Conservation (phyloP, 2,329 filamentous ascomycete genomes). For the Penicillium carneum region DNA sequence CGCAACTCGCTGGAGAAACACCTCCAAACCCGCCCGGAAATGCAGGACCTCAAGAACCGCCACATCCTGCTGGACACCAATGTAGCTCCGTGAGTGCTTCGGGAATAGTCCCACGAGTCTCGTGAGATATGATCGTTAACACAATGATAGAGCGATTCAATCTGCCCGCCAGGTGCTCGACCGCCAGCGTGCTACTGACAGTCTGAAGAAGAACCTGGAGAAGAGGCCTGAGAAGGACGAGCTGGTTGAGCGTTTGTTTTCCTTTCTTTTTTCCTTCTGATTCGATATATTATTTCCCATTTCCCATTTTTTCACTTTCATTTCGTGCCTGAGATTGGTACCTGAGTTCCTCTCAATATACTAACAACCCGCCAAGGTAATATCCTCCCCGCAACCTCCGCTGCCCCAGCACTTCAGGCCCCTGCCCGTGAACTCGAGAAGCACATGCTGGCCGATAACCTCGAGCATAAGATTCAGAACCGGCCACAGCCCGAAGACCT, state of each 20-base stretch:
- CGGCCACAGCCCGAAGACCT: constrained; percentile 78
- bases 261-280: constrained; percentile 4
- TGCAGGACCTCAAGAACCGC: constrained; percentile 70
- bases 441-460: constrained; percentile 83
- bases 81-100: constrained; percentile 66
- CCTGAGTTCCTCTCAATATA: constrained; percentile 3
- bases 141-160: constrained; percentile 65
- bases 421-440: constrained; percentile 85
- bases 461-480: constrained; percentile 85
- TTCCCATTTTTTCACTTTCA: neutral
- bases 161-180: constrained; percentile 68
- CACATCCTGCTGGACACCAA: constrained; percentile 73
- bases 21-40: constrained; percentile 72
- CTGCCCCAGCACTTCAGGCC: constrained; percentile 78
- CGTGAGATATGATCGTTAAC: constrained; percentile 6
- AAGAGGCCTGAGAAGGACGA: constrained; percentile 73
- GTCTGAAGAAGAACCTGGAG: constrained; percentile 69
- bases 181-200: constrained; percentile 68
- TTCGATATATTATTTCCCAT: neutral
- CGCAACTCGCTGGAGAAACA: constrained; percentile 76
- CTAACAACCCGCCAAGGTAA: constrained; percentile 65
- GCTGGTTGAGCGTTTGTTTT: constrained; percentile 75
- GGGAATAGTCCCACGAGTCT: neutral
- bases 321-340: neutral
- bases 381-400: constrained; percentile 80